Evolutionary conservation across 1,139 yeast species (phyloP), one percentile per base, ranked within the genome.

Genomic region (Kodamaea arcana): DNA sequence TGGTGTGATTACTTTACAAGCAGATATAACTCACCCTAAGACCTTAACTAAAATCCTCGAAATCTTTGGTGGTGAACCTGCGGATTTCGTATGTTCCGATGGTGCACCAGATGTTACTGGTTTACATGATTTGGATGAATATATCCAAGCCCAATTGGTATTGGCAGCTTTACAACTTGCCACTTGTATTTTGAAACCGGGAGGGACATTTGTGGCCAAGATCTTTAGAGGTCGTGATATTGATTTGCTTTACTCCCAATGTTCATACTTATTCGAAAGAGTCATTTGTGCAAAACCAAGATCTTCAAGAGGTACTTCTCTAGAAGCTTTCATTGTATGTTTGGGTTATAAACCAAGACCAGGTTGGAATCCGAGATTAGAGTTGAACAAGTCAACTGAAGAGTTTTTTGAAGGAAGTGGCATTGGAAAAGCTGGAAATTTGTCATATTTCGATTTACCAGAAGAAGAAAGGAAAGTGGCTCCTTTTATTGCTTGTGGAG

Each of bases 101-200:
- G 98, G 98, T 34, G 98, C 98, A 0, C 98, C 98, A 2, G 98
- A 92, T 61, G 98, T 92, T 17, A 94, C 98, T 0, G 98, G 98
- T 1, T 61, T 92, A 35, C 98, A 94, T 55, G 98, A 94, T 59
- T 67, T 92, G 42, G 98, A 92, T 58, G 98, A 92, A 57, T 92
- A 90, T 54, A 85, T 92, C 37, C 98, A 92, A 61, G 97, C 95
- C 1, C 98, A 92, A 55, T 69, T 92, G 41, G 84, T 94, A 33
- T 67, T 88, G 45, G 81, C 96, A 26, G 98, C 98, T 1, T 65
- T 92, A 35, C 95, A 88, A 51, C 65, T 94, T 37, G 90, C 97
- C 3, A 84, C 95, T 1, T 87, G 96, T 51, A 69, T 92, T 17
- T 68, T 92, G 44, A 78, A 83, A 50, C 83, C 87, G 10, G 96